Conservation (phyloP, 140 eudicot species). For the Bidens hawaiensis region DNA sequence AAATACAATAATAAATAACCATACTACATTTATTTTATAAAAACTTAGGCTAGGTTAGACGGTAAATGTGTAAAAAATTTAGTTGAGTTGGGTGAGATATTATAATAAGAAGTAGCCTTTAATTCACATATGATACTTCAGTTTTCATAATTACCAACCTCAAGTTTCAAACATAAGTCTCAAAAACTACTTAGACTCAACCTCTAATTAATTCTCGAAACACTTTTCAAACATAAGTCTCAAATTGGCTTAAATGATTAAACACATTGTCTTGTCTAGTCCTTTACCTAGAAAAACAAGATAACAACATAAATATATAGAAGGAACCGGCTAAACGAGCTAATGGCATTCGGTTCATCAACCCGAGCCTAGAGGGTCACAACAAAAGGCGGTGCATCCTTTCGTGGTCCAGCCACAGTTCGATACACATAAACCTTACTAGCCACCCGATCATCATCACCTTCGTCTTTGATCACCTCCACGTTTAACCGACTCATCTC, state of each 20-base stretch:
- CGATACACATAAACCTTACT: conserved; percentile 72
- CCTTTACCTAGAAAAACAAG: background rate
- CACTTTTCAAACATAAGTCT: background rate
- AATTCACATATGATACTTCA: too few species aligned
- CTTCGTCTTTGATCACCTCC: conserved; percentile 69
- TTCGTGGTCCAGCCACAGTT: conserved; percentile 70
- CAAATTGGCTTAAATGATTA: background rate
- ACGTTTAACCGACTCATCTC: conserved; percentile 62
- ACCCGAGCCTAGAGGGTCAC: conserved; percentile 40
- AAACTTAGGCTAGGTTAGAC: too few species aligned
- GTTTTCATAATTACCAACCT: too few species aligned
- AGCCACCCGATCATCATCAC: conserved; percentile 35
- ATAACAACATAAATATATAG: background rate
- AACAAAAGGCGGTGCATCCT: conserved; percentile 72
- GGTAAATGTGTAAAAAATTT: too few species aligned
- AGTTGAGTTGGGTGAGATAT: too few species aligned
- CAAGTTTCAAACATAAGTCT: too few species aligned
- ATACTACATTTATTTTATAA: too few species aligned
- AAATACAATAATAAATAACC: too few species aligned
- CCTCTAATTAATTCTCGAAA: too few species aligned
- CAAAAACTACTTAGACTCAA: too few species aligned
- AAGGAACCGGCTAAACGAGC: conserved; percentile 4
- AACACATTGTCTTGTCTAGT: background rate
- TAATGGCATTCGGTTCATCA: background rate
- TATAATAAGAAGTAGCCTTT: too few species aligned